phyloP scores from a whole-genome alignment of 1,284 basidiomycete species.

The Apiotrichum brassicae region DNA sequence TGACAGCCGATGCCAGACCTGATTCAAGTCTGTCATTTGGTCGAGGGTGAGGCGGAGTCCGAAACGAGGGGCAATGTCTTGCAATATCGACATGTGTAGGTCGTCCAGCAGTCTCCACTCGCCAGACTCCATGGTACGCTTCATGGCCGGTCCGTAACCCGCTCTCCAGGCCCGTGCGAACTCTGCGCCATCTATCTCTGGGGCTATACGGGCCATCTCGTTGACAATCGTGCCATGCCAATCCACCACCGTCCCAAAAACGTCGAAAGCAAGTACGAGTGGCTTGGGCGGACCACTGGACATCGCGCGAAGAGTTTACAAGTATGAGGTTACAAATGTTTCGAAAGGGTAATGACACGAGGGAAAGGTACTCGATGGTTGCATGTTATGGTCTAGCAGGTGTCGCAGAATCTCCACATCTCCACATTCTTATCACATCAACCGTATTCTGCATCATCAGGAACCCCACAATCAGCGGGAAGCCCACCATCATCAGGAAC shows the following conservation, averaged over 20 bases:
- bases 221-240: constrained; percentile 11
- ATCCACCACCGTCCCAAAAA: constrained; percentile 17
- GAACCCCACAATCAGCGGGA: too few species aligned
- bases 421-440: too few species aligned
- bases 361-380: too few species aligned
- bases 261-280: constrained; percentile 12
- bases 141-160: constrained; percentile 10
- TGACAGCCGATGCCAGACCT: constrained; percentile 8
- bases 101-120: constrained; percentile 9
- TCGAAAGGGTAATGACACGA: too few species aligned
- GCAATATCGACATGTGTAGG: constrained; percentile 11
- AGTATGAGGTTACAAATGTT: too few species aligned
- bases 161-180: constrained; percentile 12
- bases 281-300: background rate
- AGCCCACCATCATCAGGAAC: too few species aligned
- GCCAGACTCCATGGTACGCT: constrained; percentile 6
- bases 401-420: too few species aligned
- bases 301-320: too few species aligned
- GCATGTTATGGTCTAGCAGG: too few species aligned
- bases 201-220: constrained; percentile 1
- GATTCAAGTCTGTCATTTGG: constrained; percentile 8
- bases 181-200: constrained; percentile 3
- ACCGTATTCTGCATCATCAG: too few species aligned
- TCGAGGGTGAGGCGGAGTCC: background rate
- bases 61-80: constrained; percentile 1